These are phyloP conservation scores for Priceomyces carsonii DNA, from an alignment of 805 yeast species.

Conservation along the genomic window DNA sequence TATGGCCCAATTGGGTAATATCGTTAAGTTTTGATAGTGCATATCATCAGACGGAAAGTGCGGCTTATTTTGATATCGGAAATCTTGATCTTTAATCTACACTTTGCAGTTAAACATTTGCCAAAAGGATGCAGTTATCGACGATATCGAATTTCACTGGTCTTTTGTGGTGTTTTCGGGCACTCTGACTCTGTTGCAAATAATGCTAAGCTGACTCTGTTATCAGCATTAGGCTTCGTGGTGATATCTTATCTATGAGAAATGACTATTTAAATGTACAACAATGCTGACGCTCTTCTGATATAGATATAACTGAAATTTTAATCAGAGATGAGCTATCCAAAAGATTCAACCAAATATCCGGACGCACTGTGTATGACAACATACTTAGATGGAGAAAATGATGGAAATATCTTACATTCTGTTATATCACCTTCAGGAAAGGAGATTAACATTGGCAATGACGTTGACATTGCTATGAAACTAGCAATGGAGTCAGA, in stretches of 20 bases:
- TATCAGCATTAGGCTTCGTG: neutral
- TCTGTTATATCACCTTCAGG: conserved; percentile 20
- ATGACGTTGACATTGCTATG: conserved; percentile 42
- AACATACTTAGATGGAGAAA: neutral
- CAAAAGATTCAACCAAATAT: conserved; percentile 1
- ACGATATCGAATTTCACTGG: no score
- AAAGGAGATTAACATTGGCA: conserved; percentile 23
- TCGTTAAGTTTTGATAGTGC: no score
- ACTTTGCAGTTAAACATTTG: no score
- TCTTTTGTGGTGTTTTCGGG: no score
- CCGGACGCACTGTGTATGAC: conserved; percentile 1
- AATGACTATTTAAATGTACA: neutral
- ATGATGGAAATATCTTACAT: conserved; percentile 1
- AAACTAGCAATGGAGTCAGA: conserved; percentile 24
- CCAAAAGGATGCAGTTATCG: no score
- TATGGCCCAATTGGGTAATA: neutral
- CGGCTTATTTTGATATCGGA: no score
- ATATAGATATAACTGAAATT: neutral
- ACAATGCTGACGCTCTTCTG: neutral
- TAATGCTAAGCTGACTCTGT: no score
- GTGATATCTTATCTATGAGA: neutral
- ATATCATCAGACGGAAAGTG: no score
- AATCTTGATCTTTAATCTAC: no score
- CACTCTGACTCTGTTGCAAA: no score
- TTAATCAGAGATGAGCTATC: conserved; percentile 1